Evolutionary conservation across 257 asterid species (phyloP).

Genomic region (Rubia yunnanensis): DNA sequence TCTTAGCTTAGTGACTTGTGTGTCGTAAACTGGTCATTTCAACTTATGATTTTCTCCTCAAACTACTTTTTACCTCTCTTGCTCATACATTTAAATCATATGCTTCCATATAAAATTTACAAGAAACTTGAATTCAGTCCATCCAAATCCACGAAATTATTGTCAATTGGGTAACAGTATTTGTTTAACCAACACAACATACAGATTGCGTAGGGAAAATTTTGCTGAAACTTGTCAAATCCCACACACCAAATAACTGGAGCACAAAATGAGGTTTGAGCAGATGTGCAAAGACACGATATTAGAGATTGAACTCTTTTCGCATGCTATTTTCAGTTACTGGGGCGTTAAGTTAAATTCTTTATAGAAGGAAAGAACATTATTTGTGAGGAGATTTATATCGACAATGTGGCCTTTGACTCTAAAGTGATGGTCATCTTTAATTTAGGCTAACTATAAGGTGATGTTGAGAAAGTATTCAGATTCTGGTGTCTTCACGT

Average conservation of each 20-base stretch:
- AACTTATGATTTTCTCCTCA: background rate
- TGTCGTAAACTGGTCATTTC: background rate
- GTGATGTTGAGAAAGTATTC: background rate
- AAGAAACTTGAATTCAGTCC: background rate
- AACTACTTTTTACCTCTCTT: too few relatives aligned
- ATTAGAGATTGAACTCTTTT: background rate
- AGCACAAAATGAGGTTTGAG: constrained; percentile 1
- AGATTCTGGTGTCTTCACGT: background rate
- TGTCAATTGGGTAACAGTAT: background rate
- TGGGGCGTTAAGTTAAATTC: background rate
- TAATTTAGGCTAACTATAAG: background rate
- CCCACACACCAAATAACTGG: background rate
- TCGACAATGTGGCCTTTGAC: too few relatives aligned
- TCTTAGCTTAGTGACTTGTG: background rate
- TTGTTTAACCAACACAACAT: background rate
- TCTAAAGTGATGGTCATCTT: background rate
- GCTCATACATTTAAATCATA: background rate
- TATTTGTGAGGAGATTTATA: background rate
- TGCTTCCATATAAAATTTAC: background rate
- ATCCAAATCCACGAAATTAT: background rate
- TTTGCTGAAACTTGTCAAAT: background rate
- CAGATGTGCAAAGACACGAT: background rate
- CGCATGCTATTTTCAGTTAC: background rate
- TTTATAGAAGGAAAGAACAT: background rate
- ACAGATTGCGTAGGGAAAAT: background rate